These are phyloP conservation scores for Pseudocercospora fuligena DNA, from an alignment of 2,329 filamentous ascomycete species.

Conservation along the genomic window DNA sequence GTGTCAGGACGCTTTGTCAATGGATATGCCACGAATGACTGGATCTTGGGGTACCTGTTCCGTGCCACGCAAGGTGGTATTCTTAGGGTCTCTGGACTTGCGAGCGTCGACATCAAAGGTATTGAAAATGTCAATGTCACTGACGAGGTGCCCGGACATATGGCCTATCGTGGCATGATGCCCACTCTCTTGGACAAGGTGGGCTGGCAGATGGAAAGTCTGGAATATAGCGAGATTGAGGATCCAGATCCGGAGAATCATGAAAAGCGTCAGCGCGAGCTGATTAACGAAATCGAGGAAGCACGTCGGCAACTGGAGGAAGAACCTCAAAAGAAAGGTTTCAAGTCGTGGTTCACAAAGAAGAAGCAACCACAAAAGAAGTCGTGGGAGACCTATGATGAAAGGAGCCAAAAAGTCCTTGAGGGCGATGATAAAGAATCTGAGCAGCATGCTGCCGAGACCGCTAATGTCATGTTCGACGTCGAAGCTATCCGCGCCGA, in stretches of 20 bases:
- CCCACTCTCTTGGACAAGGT: slow-evolving; percentile 83
- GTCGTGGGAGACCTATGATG: slow-evolving; percentile 93
- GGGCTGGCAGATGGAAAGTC: slow-evolving; percentile 88
- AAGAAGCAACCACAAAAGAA: slow-evolving; percentile 79
- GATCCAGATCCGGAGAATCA: slow-evolving; percentile 97
- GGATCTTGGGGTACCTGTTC: slow-evolving; percentile 95
- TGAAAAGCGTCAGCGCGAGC: slow-evolving; percentile 80
- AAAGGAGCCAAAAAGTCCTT: slow-evolving; percentile 55
- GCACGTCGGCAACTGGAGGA: slow-evolving; percentile 84
- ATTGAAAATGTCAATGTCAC: slow-evolving; percentile 91
- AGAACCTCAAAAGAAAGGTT: slow-evolving; percentile 71
- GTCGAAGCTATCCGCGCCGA: slow-evolving; percentile 82
- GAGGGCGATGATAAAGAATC: slow-evolving; percentile 51
- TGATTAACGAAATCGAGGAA: slow-evolving; percentile 96
- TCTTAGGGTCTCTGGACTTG: slow-evolving; percentile 82
- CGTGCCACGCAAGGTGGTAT: slow-evolving; percentile 92
- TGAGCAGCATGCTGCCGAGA: slow-evolving; percentile 39
- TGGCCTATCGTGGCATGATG: slow-evolving; percentile 95
- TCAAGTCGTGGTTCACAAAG: slow-evolving; percentile 77
- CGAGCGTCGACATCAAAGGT: slow-evolving; percentile 76
- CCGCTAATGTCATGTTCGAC: slow-evolving; percentile 77
- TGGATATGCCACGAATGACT: slow-evolving; percentile 91
- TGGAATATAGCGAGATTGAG: slow-evolving; percentile 96
- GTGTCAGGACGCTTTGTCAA: slow-evolving; percentile 94
- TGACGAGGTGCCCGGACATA: slow-evolving; percentile 84